phyloP scores from a whole-genome alignment of 805 yeast genomes.

The Tetrapisispora nanseiensis region DNA sequence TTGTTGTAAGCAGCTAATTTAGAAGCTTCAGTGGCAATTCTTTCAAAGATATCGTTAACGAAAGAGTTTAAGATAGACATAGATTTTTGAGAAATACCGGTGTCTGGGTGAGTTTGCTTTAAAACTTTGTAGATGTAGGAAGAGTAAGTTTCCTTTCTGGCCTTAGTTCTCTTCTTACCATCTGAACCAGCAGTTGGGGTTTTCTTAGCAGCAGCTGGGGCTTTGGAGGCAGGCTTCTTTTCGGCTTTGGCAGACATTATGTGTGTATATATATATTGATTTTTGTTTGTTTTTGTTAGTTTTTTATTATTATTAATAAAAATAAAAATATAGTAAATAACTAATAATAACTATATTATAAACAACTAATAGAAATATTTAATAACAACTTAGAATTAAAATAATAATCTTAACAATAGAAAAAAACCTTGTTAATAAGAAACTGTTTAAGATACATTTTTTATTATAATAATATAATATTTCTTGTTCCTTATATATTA shows the following conservation, averaged over 20 bases:
- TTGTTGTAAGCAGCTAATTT: slow-evolving; percentile 98
- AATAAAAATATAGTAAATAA: no score
- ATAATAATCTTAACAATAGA: neutral
- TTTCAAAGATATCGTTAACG: slow-evolving; percentile 95
- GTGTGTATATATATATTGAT: slow-evolving; percentile 8
- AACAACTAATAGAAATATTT: no score
- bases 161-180: slow-evolving; percentile 85
- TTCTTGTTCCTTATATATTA: slow-evolving; percentile 1
- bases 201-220: slow-evolving; percentile 85
- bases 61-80: slow-evolving; percentile 98
- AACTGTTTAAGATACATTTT: no score
- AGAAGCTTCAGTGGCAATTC: slow-evolving; percentile 96
- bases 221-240: slow-evolving; percentile 68
- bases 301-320: neutral
- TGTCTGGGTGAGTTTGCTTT: slow-evolving; percentile 98
- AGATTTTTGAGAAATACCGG: slow-evolving; percentile 98
- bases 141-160: slow-evolving; percentile 96
- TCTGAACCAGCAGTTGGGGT: slow-evolving; percentile 71
- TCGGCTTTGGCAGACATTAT: slow-evolving; percentile 57
- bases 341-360: no score
- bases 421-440: no score
- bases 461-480: neutral
- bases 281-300: neutral
- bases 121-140: slow-evolving; percentile 97
- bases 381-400: no score